Base-by-base conservation (phyloP, 225 moss, liverwort and hornwort species). In the Antitrichia curtipendula region DNA sequence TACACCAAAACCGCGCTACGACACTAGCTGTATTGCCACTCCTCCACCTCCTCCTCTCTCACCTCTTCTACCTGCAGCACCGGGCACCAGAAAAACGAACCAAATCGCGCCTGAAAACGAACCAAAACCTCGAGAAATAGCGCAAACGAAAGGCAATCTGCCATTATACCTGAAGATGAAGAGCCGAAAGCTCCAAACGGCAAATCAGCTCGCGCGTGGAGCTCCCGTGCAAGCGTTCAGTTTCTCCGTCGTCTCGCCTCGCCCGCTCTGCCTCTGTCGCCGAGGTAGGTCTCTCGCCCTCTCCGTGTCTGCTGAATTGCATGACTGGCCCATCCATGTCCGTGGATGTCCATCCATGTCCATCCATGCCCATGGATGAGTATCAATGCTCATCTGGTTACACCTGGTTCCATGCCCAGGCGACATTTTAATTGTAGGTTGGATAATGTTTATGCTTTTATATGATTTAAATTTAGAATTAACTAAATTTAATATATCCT, bases 291-390 rank as follows among this genome's bases (percentile, higher is more conserved):
- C 85, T 85, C 82, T 86, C 56, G 47, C n/a, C 20, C 88, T 70
- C 84, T 83, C 89, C 89, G 89, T 92, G 92, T 92, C 92, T 91
- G 92, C 92, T 92, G 92, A 92, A 92, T 92, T 88, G 89, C 86
- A 88, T 87, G 88, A 50, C 63, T 64, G 45, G 8, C 82, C 63
- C 63, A 50, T 38, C 38, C 78, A 76, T 76, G 53, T 36, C 53
- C 50, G 15, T 45, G 40, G 40, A 72, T 45, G 73, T 16, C 66
- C 66, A 16, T 45, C 32, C 29, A 59, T 59, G 59, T 13, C 27
- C 29, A 41, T 80, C 40, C 56, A 38, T n/a, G 78, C 6, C 57
- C 34, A 54, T 54, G 25, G 56, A 76, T 54, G 77, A 24, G 36
- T 36, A 7, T 77, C n/a, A 12, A 28, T 57, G 78, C 10, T 18